Conservation (phyloP, 2,329 filamentous ascomycete species). For the Pseudocercospora fuligena region DNA sequence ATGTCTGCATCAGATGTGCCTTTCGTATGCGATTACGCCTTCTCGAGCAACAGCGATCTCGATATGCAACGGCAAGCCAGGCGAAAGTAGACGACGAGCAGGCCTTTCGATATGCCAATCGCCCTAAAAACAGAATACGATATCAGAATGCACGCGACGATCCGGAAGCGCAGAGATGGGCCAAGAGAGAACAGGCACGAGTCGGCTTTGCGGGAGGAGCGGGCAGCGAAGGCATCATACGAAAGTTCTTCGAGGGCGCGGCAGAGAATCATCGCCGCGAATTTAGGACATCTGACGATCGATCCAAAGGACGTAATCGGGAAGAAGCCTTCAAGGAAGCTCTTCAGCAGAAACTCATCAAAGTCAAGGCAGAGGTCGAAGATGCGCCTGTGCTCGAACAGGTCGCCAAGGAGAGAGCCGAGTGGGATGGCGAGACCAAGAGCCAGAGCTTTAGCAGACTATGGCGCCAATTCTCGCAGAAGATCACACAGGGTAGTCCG, state of each 20-base stretch:
- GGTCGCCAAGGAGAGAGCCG: slow-evolving; percentile 33
- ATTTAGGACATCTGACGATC: neutral
- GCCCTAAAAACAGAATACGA: neutral
- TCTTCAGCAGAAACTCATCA: slow-evolving; percentile 31
- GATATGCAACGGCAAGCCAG: slow-evolving; percentile 14
- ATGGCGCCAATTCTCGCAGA: slow-evolving; percentile 35
- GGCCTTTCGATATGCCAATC: slow-evolving; percentile 12
- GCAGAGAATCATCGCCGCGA: neutral
- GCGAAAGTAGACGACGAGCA: neutral
- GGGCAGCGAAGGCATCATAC: neutral
- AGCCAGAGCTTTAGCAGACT: slow-evolving; percentile 31
- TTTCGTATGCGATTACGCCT: slow-evolving; percentile 38
- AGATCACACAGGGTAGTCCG: slow-evolving; percentile 47
- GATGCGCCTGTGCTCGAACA: slow-evolving; percentile 40
- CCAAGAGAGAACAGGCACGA: neutral
- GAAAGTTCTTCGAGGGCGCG: neutral
- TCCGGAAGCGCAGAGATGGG: too few species aligned
- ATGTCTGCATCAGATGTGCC: slow-evolving; percentile 48
- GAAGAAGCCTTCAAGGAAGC: slow-evolving; percentile 27
- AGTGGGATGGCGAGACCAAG: slow-evolving; percentile 32
- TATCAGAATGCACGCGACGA: neutral
- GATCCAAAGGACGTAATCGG: neutral
- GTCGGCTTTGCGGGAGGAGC: neutral
- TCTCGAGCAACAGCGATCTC: slow-evolving; percentile 39
- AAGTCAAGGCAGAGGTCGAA: slow-evolving; percentile 37